These are phyloP conservation scores for Leccinum ponderosum DNA, from an alignment of 1,284 basidiomycete species.

Conservation along the genomic window DNA sequence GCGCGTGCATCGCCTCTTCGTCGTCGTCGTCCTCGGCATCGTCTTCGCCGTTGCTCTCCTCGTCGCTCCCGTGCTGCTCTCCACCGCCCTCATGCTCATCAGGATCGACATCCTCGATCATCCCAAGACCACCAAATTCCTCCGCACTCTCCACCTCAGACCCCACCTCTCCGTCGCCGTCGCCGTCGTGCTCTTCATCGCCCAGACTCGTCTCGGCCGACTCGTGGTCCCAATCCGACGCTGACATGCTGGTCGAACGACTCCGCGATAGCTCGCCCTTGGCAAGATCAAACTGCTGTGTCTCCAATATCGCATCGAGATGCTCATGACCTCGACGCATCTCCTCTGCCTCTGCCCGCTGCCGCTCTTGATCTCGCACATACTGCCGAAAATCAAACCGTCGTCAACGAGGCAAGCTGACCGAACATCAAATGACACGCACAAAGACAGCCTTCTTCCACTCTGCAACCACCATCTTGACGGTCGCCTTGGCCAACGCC, in stretches of 20 bases:
- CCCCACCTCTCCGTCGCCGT: conserved; percentile 19
- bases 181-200: conserved; percentile 15
- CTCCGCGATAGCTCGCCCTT: conserved; percentile 48
- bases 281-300: conserved; percentile 73
- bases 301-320: conserved; percentile 85
- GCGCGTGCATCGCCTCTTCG: conserved; percentile 32
- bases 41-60: conserved; percentile 11
- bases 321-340: conserved; percentile 77
- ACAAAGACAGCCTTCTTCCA: conserved; percentile 93
- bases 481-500: conserved; percentile 68
- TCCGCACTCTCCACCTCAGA: conserved; percentile 27
- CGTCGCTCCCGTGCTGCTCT: conserved; percentile 11
- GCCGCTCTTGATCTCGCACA: conserved; percentile 32
- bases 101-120: conserved; percentile 13
- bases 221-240: conserved; percentile 41
- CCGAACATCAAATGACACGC: conserved; percentile 34
- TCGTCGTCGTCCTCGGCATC: conserved; percentile 16
- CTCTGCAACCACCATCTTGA: conserved; percentile 72
- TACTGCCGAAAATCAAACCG: conserved; percentile 16
- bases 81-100: conserved; percentile 8
- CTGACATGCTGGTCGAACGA: conserved; percentile 54
- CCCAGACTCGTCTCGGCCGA: conserved; percentile 46
- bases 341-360: conserved; percentile 51
- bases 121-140: conserved; percentile 24
- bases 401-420: not conserved